phyloP scores from a whole-genome alignment of 345 rosid species.

The Ceriops decandra region DNA sequence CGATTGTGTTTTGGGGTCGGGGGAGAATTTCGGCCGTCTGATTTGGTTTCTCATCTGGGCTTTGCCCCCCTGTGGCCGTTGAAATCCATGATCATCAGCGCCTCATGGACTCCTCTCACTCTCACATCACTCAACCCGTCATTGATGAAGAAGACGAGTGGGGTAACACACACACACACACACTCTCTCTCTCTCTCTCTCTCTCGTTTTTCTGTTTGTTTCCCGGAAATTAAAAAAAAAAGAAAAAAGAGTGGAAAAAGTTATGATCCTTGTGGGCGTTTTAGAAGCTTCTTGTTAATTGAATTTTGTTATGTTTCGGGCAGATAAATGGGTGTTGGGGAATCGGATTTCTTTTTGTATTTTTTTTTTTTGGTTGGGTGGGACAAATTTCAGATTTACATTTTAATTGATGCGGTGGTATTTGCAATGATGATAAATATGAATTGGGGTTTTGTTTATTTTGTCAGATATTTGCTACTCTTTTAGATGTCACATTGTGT shows the following conservation, averaged over 20 bases:
- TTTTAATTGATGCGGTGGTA: neutral
- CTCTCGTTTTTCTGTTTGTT: constrained; percentile 5
- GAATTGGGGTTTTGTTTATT: neutral
- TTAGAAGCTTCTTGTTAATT: neutral
- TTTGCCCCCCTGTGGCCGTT: constrained; percentile 43
- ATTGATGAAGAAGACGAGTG: constrained; percentile 74
- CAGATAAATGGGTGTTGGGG: too few relatives aligned
- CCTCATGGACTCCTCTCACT: constrained; percentile 65
- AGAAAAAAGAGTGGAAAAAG: neutral
- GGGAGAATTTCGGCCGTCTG: constrained; percentile 9
- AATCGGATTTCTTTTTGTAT: neutral
- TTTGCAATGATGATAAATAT: neutral
- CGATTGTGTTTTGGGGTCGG: neutral
- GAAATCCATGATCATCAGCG: constrained; percentile 71
- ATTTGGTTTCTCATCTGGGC: constrained; percentile 37
- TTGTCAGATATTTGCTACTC: too few relatives aligned
- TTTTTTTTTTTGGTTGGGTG: neutral
- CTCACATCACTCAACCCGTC: constrained; percentile 36
- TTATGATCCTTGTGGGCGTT: constrained; percentile 4
- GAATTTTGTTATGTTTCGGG: neutral
- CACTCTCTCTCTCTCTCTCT: neutral
- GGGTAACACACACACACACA: too few relatives aligned
- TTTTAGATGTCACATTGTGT: too few relatives aligned
- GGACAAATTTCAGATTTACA: neutral
- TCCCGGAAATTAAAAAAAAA: neutral